These are phyloP conservation scores for Melanogaster broomeanus DNA, from an alignment of 768 basidiomycete species.

Conservation along the genomic window DNA sequence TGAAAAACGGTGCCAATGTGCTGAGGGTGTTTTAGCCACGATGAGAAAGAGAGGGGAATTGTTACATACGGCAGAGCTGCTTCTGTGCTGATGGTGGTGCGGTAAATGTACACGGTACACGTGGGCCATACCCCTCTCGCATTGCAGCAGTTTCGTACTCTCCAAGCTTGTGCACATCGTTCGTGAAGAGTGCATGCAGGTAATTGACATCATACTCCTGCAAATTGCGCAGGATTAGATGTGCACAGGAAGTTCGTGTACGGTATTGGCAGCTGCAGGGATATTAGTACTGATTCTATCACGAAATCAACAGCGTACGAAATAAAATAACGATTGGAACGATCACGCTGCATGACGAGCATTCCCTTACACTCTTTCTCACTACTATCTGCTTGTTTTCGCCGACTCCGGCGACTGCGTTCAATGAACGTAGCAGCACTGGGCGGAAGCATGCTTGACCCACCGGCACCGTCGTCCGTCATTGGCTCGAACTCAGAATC, in stretches of 20 bases:
- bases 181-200: constrained; percentile 17
- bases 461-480: background rate
- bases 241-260: background rate
- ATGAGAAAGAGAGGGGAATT: no score
- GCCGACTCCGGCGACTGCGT: background rate
- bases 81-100: constrained; percentile 17
- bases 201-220: constrained; percentile 7
- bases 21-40: no score
- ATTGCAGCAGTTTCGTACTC: background rate
- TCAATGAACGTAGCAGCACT: background rate
- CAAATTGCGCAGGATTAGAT: constrained; percentile 1
- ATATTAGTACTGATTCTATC: background rate
- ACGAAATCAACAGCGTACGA: background rate
- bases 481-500: background rate
- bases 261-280: constrained; percentile 5
- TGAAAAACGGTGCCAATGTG: constrained; percentile 20
- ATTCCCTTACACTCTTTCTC: background rate
- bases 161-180: background rate
- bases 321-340: background rate
- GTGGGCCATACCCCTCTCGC: constrained; percentile 21
- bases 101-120: constrained; percentile 11
- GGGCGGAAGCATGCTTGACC: background rate
- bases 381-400: background rate
- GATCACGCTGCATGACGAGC: background rate
- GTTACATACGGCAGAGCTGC: constrained; percentile 13